A percentile compares a stretch with the other conserved stretches of the same genome.
Conservation (phyloP, 2,329 filamentous ascomycete genomes). For the Trichoderma endophyticum region DNA sequence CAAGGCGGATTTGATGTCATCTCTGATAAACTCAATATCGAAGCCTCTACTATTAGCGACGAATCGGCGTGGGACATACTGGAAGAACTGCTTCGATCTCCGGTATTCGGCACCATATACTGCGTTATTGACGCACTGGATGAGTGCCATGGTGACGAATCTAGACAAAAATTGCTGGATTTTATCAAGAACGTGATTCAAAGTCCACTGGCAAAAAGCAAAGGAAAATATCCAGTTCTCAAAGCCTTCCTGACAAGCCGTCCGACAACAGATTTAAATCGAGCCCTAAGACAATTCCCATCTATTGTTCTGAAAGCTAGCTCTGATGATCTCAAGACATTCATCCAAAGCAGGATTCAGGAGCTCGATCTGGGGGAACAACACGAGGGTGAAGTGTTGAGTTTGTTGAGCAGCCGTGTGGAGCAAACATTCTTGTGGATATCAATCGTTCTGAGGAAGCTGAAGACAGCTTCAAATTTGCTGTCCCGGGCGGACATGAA, state of each 20-base stretch:
- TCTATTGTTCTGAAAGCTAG: not conserved
- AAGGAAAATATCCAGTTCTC: not conserved
- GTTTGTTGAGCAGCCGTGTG: not conserved
- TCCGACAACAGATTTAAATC: not conserved
- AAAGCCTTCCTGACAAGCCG: not conserved
- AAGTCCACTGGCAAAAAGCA: not conserved
- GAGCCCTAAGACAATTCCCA: not conserved
- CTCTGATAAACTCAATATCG: not conserved
- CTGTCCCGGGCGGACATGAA: not conserved
- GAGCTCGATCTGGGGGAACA: not conserved
- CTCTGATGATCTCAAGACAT: not conserved
- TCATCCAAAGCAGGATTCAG: not conserved
- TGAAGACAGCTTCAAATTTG: not conserved
- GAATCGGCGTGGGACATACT: not conserved
- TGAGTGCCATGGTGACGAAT: not conserved
- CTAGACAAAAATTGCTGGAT: not conserved
- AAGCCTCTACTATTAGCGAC: not conserved
- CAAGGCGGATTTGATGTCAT: not conserved
- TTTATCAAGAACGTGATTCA: not conserved
- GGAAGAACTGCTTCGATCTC: not conserved
- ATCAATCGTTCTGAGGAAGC: not conserved
- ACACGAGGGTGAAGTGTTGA: not conserved
- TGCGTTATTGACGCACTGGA: conserved; percentile 2
- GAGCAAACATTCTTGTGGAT: not conserved
- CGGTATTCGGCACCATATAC: not conserved